Evolutionary conservation across 2,329 filamentous ascomycete species (phyloP).

Genomic region (Rachicladosporium sp.): DNA sequence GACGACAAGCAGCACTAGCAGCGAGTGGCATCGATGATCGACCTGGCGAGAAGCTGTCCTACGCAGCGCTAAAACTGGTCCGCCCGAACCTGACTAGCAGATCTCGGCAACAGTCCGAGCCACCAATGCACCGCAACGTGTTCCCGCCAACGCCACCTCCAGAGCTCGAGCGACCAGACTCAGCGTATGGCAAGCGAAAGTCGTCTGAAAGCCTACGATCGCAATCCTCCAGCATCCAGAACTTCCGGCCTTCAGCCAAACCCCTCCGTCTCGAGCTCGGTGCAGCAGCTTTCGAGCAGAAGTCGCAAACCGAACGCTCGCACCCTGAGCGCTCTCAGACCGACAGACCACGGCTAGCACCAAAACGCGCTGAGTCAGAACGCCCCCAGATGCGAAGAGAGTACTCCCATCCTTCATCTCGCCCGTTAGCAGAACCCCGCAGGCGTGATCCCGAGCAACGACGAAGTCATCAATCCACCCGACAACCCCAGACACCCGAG

Average conservation of each 20-base stretch:
- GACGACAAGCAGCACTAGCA: slow-evolving; percentile 21
- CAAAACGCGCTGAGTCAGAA: slow-evolving; percentile 33
- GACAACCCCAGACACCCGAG: slow-evolving; percentile 38
- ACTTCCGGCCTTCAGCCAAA: slow-evolving; percentile 33
- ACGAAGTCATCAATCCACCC: slow-evolving; percentile 19
- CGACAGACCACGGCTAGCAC: slow-evolving; percentile 24
- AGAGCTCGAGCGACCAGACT: slow-evolving; percentile 51
- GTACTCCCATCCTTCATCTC: slow-evolving; percentile 14
- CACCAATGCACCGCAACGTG: slow-evolving; percentile 62
- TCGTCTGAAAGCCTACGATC: slow-evolving; percentile 36
- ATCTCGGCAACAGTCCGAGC: slow-evolving; percentile 69
- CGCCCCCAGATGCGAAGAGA: slow-evolving; percentile 26
- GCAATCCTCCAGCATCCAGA: slow-evolving; percentile 19
- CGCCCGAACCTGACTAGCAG: slow-evolving; percentile 71
- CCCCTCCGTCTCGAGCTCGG: slow-evolving; percentile 37
- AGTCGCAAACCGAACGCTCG: slow-evolving; percentile 3
- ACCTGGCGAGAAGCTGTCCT: slow-evolving; percentile 73
- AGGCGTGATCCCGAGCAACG: not conserved
- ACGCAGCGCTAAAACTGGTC: slow-evolving; percentile 83
- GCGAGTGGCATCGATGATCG: slow-evolving; percentile 61
- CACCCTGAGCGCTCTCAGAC: not conserved
- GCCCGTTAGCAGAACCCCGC: not conserved
- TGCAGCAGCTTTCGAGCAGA: slow-evolving; percentile 35
- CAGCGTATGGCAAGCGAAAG: slow-evolving; percentile 16
- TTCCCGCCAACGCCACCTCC: slow-evolving; percentile 98